Base-by-base conservation (phyloP, 2,329 filamentous ascomycete species). In the Fusarium circinatum region DNA sequence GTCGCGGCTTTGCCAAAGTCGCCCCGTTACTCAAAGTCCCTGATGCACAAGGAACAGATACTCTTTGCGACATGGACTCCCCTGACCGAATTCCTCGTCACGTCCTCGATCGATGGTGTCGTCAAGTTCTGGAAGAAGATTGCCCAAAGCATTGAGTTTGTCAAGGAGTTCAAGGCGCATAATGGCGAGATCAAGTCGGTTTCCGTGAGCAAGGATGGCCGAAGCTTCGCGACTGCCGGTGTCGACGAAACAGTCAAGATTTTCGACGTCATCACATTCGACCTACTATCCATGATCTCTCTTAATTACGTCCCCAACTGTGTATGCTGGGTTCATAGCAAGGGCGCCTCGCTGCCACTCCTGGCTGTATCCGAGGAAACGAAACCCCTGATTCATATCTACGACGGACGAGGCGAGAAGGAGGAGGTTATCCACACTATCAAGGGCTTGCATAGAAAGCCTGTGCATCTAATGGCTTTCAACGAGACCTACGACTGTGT, bases 71-170 rank as follows among this genome's bases (percentile, higher is more conserved):
- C 92, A 18, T 91, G 98, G 81, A 98, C 97, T 3, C 95, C 95
- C 2, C 86, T 92, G 68, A 98, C 96, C 68, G 96, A 98, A 76
- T 99, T 99, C 80, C 87, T 99, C 42, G 96, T 99, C 71, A 99
- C 96, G 3, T 94, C 93, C 70, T 98, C 96, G 0, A 85, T 94
- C 48, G 96, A 99, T 80, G 97, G 97, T n/a, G 93, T 96, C 2
- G 96, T 98, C 76, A 99, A 99, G 83, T 99, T 99, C 82, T 99
- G 96, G 96, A 99, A 99, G 85, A 99, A 99, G 85, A 89, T 93
- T 73, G 92, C 90, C 4, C 91, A 94, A 39, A 94, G 94, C 2
- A 93, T 99, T 66, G 97, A 99, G 84, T 99, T 99, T 79, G 96
- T 98, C 60, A 99, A 99, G 84, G 95, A 99, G 84, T 99, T 98